phyloP scores from a whole-genome alignment of 306 rosid genomes.

The Hippophae rhamnoides region DNA sequence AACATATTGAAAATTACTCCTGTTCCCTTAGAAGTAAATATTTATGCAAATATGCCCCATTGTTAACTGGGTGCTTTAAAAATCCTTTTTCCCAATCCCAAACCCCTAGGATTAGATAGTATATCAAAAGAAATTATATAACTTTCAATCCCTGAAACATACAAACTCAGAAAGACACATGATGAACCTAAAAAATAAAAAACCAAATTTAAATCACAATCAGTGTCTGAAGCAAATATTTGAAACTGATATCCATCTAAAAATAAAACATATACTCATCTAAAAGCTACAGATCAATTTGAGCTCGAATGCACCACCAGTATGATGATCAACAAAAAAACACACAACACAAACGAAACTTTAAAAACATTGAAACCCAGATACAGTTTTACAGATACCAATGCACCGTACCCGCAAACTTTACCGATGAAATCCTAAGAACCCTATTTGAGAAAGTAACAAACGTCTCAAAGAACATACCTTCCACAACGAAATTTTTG shows the following conservation, averaged over 20 bases:
- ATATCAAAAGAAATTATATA: background rate
- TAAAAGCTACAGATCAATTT: conserved; percentile 2
- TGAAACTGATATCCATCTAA: background rate
- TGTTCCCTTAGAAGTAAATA: too few species aligned
- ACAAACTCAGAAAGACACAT: background rate
- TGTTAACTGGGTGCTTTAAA: too few species aligned
- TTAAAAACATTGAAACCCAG: too few species aligned
- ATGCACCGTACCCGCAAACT: conserved; percentile 12
- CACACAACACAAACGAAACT: background rate
- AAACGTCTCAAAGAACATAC: conserved; percentile 10
- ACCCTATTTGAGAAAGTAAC: background rate
- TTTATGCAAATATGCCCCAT: too few species aligned
- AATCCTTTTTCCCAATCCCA: too few species aligned
- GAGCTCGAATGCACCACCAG: conserved; percentile 4
- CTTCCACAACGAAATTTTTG: conserved; percentile 2
- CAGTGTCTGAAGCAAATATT: conserved; percentile 3
- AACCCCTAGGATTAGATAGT: too few species aligned
- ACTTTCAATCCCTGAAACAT: conserved; percentile 1
- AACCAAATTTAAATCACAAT: conserved; percentile 9
- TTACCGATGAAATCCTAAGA: background rate
- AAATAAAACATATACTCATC: background rate
- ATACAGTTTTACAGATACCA: background rate
- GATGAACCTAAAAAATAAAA: background rate
- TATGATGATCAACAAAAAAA: conserved; percentile 14
- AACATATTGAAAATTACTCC: too few species aligned